Evolutionary conservation across 345 rosid species (phyloP).

Genomic region (Rhodomyrtus tomentosa): DNA sequence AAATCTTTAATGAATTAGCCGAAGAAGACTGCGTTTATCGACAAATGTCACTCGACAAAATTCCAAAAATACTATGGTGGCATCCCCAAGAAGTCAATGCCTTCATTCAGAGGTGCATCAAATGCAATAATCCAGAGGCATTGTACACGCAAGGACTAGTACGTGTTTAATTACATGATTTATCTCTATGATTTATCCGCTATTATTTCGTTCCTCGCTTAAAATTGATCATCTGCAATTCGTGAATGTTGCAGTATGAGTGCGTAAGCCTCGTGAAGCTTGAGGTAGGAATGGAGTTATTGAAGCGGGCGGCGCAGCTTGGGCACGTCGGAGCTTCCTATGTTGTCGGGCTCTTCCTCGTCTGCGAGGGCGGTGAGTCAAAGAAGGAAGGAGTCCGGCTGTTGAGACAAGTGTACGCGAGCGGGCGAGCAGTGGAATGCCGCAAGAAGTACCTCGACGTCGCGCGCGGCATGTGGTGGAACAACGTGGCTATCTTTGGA

Average conservation of each 20-base stretch:
- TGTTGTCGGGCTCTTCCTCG: rapidly evolving
- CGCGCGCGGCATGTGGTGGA: neutral
- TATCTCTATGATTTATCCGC: neutral
- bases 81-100: neutral
- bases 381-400: neutral
- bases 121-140: neutral
- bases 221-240: neutral
- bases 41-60: neutral
- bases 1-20: neutral
- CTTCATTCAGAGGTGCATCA: neutral
- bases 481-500: rapidly evolving
- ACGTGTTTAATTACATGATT: neutral
- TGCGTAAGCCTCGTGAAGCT: neutral
- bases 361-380: neutral
- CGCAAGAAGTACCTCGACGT: neutral
- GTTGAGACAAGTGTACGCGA: neutral
- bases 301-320: neutral
- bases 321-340: neutral
- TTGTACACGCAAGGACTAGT: neutral
- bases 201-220: neutral
- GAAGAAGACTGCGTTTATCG: neutral
- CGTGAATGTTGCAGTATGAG: neutral
- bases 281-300: neutral
- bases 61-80: neutral
- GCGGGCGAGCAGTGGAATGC: neutral